These are phyloP conservation scores for Aegilops sharonensis DNA, from an alignment of 176 grass and related monocot genomes.

Conservation along the genomic window DNA sequence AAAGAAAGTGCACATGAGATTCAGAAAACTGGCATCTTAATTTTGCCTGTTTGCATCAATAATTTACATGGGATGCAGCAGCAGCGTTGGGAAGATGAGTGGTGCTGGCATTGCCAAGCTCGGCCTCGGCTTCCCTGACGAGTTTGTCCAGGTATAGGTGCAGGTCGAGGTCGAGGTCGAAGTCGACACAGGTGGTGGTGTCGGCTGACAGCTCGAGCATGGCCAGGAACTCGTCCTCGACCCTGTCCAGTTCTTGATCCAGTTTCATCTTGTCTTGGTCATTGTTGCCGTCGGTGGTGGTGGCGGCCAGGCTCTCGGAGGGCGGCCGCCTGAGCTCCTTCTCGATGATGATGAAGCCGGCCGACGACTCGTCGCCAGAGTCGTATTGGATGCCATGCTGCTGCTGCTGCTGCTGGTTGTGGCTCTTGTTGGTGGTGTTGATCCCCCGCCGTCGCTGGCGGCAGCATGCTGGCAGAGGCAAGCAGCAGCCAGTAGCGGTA, in stretches of 20 bases:
- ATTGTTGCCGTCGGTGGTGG: constrained; percentile 24
- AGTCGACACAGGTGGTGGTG: background rate
- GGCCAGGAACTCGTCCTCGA: constrained; percentile 64
- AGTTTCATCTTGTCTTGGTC: constrained; percentile 7
- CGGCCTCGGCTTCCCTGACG: constrained; percentile 6
- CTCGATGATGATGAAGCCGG: constrained; percentile 70
- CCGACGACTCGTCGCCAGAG: constrained; percentile 31
- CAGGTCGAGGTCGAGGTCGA: background rate
- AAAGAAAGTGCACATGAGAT: background rate
- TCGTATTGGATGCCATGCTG: background rate
- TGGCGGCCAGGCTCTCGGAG: constrained; percentile 44
- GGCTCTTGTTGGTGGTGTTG: too few species aligned
- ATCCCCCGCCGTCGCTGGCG: too few species aligned
- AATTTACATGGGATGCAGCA: background rate
- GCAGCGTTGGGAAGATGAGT: background rate
- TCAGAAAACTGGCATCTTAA: background rate
- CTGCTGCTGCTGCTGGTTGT: background rate
- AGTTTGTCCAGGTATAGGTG: background rate
- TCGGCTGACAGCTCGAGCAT: constrained; percentile 51
- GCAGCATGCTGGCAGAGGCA: background rate
- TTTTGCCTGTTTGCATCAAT: background rate
- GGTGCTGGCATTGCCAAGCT: background rate
- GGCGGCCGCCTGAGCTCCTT: constrained; percentile 30
- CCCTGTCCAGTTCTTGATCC: constrained; percentile 17
- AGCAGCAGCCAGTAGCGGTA: too few species aligned